phyloP scores from a whole-genome alignment of 192 early-diverging fungal genomes.

The Entrophospora sp. region DNA sequence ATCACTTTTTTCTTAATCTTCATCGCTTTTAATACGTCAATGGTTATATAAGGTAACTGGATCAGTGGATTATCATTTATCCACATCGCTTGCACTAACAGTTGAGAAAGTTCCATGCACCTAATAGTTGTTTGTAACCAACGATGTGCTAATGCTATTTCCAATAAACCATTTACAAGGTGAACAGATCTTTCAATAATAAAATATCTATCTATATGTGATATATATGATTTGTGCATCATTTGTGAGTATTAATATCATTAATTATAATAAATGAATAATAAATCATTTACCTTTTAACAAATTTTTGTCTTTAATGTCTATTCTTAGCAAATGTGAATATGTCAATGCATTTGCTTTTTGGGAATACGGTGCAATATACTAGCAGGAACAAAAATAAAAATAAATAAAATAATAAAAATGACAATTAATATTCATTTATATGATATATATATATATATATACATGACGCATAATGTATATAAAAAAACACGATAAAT shows the following conservation, averaged over 20 bases:
- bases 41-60: constrained; percentile 75
- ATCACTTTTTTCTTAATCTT: constrained; percentile 57
- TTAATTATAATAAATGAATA: background rate
- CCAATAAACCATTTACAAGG: constrained; percentile 79
- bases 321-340: constrained; percentile 74
- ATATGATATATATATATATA: too few relatives aligned
- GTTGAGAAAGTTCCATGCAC: constrained; percentile 81
- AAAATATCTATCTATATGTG: constrained; percentile 54
- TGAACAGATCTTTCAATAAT: constrained; percentile 66
- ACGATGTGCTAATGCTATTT: constrained; percentile 75
- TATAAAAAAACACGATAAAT: background rate
- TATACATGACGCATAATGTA: too few relatives aligned
- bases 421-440: too few relatives aligned
- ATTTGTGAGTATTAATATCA: too few relatives aligned
- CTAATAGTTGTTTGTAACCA: constrained; percentile 67
- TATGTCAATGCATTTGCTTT: constrained; percentile 73
- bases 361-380: constrained; percentile 37
- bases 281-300: constrained; percentile 25
- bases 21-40: constrained; percentile 56
- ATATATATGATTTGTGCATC: too few relatives aligned
- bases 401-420: too few relatives aligned
- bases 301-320: constrained; percentile 43
- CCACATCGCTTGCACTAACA: constrained; percentile 82
- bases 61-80: constrained; percentile 68
- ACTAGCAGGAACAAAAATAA: too few relatives aligned